Conservation (phyloP, 768 basidiomycete genomes). For the Leucocoprinus sp. region DNA sequence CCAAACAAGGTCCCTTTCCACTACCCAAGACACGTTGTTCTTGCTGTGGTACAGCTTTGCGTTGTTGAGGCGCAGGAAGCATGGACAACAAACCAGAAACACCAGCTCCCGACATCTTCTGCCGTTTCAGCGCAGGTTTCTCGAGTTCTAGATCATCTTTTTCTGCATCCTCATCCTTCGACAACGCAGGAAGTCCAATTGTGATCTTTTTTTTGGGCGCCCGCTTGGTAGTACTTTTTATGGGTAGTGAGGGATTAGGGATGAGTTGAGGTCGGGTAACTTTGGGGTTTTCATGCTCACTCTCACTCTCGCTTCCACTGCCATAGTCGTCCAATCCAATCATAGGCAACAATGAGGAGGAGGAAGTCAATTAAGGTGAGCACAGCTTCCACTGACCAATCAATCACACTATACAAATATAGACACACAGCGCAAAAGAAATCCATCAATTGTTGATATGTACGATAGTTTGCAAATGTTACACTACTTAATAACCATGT, state of each 20-base stretch:
- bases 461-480: conserved; percentile 20
- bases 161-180: conserved; percentile 27
- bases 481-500: conserved; percentile 1
- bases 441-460: too few species aligned
- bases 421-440: too few species aligned
- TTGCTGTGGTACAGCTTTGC: conserved; percentile 30
- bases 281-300: conserved; percentile 22
- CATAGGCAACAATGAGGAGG: conserved; percentile 34
- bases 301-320: conserved; percentile 59
- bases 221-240: conserved; percentile 28
- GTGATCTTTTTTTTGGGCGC: conserved; percentile 55
- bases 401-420: neutral
- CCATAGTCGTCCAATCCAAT: conserved; percentile 74
- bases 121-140: conserved; percentile 52
- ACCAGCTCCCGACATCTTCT: conserved; percentile 45
- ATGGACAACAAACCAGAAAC: conserved; percentile 59
- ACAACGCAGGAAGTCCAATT: conserved; percentile 46
- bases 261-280: conserved; percentile 4
- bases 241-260: neutral
- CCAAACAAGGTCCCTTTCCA: conserved; percentile 52
- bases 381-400: conserved; percentile 5
- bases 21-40: conserved; percentile 57
- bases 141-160: conserved; percentile 27
- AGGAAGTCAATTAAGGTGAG: neutral
- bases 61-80: conserved; percentile 68